phyloP scores from a whole-genome alignment of 2,329 filamentous ascomycete genomes.

The Gremmenia infestans region DNA sequence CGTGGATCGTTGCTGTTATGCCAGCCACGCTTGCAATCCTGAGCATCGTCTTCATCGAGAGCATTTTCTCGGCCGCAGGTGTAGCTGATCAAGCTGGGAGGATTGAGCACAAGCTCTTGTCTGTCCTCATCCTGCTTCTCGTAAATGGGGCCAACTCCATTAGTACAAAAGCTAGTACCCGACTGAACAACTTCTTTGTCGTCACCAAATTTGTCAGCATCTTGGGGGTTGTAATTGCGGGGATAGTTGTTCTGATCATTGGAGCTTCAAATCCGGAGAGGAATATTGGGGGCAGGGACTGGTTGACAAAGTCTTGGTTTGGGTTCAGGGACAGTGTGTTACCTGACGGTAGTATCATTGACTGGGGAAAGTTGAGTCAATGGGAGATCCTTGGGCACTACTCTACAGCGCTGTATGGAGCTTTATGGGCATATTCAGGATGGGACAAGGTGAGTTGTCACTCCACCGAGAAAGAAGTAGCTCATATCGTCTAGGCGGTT shows the following conservation, averaged over 20 bases:
- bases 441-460: slow-evolving; percentile 56
- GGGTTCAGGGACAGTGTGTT: slow-evolving; percentile 43
- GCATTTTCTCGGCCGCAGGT: slow-evolving; percentile 48
- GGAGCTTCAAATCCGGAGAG: slow-evolving; percentile 35
- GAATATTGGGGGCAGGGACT: slow-evolving; percentile 43
- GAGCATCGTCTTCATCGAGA: slow-evolving; percentile 59
- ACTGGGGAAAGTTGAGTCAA: slow-evolving; percentile 43
- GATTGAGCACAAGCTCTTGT: slow-evolving; percentile 45
- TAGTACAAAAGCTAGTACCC: slow-evolving; percentile 50
- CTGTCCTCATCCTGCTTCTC: slow-evolving; percentile 42
- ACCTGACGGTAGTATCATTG: slow-evolving; percentile 44
- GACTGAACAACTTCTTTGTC: slow-evolving; percentile 52
- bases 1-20: slow-evolving; percentile 61
- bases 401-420: slow-evolving; percentile 56
- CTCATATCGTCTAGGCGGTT: slow-evolving; percentile 39
- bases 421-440: slow-evolving; percentile 60
- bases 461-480: background rate
- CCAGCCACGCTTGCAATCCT: slow-evolving; percentile 60
- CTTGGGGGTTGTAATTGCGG: slow-evolving; percentile 43
- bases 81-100: slow-evolving; percentile 40
- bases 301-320: slow-evolving; percentile 52
- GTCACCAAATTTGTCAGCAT: slow-evolving; percentile 49
- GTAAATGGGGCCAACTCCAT: slow-evolving; percentile 50
- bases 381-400: slow-evolving; percentile 59
- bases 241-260: slow-evolving; percentile 41